Evolutionary conservation across 148 eudicot genomes (phyloP).

Genomic region (Camellia granthamiana): DNA sequence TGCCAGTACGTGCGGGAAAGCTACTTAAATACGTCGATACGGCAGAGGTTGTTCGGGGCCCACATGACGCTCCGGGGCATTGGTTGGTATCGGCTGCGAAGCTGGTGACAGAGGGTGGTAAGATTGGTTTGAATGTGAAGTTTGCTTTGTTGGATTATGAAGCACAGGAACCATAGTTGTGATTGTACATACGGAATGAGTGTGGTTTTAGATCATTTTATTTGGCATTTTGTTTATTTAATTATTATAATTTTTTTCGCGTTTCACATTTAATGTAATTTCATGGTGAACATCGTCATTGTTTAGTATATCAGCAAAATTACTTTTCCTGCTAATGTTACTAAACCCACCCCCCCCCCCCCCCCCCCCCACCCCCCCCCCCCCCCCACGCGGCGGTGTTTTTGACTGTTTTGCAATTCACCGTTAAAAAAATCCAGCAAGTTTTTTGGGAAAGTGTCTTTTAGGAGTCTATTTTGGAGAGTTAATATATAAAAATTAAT

Average conservation of each 20-base stretch:
- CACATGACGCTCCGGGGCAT: slow-evolving; percentile 88
- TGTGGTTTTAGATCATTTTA: background rate
- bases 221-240: background rate
- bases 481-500: too few species aligned
- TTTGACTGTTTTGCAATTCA: too few species aligned
- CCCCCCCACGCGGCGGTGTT: too few species aligned
- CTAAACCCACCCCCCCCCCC: too few species aligned
- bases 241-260: background rate
- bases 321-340: too few species aligned
- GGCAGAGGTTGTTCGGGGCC: slow-evolving; percentile 72
- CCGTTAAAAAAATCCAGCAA: too few species aligned
- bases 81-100: slow-evolving; percentile 92
- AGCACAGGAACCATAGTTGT: slow-evolving; percentile 32
- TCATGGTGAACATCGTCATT: background rate
- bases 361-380: too few species aligned
- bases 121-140: slow-evolving; percentile 79
- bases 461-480: too few species aligned
- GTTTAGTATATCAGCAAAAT: slow-evolving; percentile 6
- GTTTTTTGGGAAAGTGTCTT: too few species aligned
- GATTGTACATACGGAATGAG: slow-evolving; percentile 22
- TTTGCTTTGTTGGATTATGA: slow-evolving; percentile 75
- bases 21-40: slow-evolving; percentile 67
- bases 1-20: slow-evolving; percentile 58
- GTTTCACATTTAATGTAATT: background rate
- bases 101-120: slow-evolving; percentile 73